Evolutionary conservation across 2,329 filamentous ascomycete species (phyloP).

Genomic region (Alternaria burnsii): DNA sequence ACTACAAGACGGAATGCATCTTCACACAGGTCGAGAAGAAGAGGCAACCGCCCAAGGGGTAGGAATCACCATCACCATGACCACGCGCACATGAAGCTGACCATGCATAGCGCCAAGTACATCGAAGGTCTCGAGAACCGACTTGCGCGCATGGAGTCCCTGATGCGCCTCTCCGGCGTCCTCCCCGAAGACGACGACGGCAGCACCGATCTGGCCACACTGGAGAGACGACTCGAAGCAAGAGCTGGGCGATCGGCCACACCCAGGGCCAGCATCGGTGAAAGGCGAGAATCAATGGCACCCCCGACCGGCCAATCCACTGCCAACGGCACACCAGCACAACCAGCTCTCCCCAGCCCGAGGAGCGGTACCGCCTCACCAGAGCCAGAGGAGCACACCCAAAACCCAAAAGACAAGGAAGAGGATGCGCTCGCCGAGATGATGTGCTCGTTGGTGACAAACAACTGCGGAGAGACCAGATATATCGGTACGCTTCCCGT

Average conservation of each 20-base stretch:
- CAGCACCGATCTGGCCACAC: conserved; percentile 83
- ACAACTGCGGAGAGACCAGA: conserved; percentile 90
- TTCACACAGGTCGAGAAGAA: conserved; percentile 99
- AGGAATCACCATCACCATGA: background rate
- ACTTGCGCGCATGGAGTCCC: conserved; percentile 91
- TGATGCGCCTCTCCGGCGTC: conserved; percentile 85
- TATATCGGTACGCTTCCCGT: conserved; percentile 78
- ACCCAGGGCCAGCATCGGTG: conserved; percentile 36
- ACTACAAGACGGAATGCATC: conserved; percentile 97
- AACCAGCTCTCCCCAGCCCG: conserved; percentile 59
- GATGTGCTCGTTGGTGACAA: conserved; percentile 98
- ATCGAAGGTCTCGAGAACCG: conserved; percentile 97
- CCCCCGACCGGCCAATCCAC: conserved; percentile 47
- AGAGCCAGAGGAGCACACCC: conserved; percentile 55
- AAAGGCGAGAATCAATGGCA: conserved; percentile 46
- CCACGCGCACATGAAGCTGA: conserved; percentile 10
- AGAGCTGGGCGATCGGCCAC: conserved; percentile 44
- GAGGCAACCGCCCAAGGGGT: conserved; percentile 96
- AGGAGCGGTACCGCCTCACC: conserved; percentile 62
- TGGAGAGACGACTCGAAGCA: conserved; percentile 78
- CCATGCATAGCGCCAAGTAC: conserved; percentile 79
- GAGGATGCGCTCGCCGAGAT: conserved; percentile 92
- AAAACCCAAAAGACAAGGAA: conserved; percentile 60
- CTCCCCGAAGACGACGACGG: conserved; percentile 85
- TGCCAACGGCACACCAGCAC: conserved; percentile 52